Conservation (phyloP, 768 basidiomycete genomes). For the Neoboletus brunneissimus region DNA sequence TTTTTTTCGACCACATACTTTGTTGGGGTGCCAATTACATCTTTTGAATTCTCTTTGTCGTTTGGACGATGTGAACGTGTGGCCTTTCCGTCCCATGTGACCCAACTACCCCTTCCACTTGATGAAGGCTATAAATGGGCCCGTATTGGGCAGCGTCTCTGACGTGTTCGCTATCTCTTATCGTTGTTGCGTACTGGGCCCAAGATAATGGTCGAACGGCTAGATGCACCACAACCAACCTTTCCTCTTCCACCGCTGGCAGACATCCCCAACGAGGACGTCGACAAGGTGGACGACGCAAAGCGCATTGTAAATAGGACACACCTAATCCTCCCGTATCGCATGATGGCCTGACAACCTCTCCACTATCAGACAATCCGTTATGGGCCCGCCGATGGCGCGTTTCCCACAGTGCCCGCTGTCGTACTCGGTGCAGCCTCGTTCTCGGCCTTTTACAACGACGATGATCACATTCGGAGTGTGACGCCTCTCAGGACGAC, state of each 20-base stretch:
- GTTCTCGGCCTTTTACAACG: slow-evolving; percentile 67
- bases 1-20: neutral
- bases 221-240: slow-evolving; percentile 41
- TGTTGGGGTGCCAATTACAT: slow-evolving; percentile 23
- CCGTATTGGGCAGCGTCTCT: neutral
- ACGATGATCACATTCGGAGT: slow-evolving; percentile 54
- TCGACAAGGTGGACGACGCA: slow-evolving; percentile 39
- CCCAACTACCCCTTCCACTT: neutral
- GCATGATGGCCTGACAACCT: slow-evolving; percentile 4
- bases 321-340: neutral
- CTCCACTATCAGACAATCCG: slow-evolving; percentile 22
- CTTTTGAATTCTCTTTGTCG: neutral
- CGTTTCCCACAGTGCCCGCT: slow-evolving; percentile 39
- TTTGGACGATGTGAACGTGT: slow-evolving; percentile 4
- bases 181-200: neutral
- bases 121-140: neutral
- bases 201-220: slow-evolving; percentile 38
- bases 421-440: slow-evolving; percentile 73
- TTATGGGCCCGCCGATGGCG: slow-evolving; percentile 30
- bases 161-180: neutral
- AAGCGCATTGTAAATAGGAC: slow-evolving; percentile 33
- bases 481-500: slow-evolving; percentile 61
- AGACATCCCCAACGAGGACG: slow-evolving; percentile 40
- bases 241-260: slow-evolving; percentile 39
- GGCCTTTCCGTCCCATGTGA: slow-evolving; percentile 2